Conservation (phyloP, 495 filamentous ascomycete genomes). For the Barbatosphaeria neglecta region DNA sequence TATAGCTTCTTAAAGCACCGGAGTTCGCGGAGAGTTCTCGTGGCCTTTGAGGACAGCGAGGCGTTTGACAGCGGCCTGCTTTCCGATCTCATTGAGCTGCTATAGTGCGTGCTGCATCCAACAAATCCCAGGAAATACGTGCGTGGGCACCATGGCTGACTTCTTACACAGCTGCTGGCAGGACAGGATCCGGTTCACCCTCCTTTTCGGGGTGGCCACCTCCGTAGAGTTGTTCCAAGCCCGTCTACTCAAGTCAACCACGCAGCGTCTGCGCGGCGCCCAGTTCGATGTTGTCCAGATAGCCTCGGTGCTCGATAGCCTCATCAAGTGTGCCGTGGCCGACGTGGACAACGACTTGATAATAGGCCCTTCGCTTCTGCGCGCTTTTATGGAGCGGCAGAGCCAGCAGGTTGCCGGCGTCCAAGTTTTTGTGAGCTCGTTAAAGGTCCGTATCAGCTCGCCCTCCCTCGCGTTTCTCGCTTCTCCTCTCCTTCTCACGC, state of each 20-base stretch:
- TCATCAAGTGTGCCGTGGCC: constrained; percentile 60
- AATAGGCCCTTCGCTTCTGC: constrained; percentile 55
- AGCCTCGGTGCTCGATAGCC: constrained; percentile 60
- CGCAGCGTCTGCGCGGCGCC: constrained; percentile 57
- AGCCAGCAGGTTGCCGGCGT: constrained; percentile 77
- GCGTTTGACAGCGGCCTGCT: constrained; percentile 76
- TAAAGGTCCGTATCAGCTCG: constrained; percentile 74
- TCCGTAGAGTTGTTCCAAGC: constrained; percentile 82
- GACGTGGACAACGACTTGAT: constrained; percentile 43
- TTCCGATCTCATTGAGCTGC: constrained; percentile 63
- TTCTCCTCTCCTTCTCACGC: background rate
- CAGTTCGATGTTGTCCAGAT: constrained; percentile 78
- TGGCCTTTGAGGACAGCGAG: constrained; percentile 85
- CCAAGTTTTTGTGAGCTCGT: constrained; percentile 62
- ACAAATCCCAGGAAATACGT: no score
- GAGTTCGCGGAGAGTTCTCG: constrained; percentile 48
- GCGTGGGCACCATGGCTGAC: no score
- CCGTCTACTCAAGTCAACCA: constrained; percentile 63
- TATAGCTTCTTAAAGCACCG: constrained; percentile 47
- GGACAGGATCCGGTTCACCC: constrained; percentile 78
- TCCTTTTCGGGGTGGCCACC: constrained; percentile 82
- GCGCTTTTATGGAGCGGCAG: constrained; percentile 62
- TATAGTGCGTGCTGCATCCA: constrained; percentile 45
- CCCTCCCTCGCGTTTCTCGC: no score
- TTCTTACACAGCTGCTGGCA: constrained; percentile 59